Base-by-base conservation (phyloP, 169 alveolate species). In the Babesia caballi region DNA sequence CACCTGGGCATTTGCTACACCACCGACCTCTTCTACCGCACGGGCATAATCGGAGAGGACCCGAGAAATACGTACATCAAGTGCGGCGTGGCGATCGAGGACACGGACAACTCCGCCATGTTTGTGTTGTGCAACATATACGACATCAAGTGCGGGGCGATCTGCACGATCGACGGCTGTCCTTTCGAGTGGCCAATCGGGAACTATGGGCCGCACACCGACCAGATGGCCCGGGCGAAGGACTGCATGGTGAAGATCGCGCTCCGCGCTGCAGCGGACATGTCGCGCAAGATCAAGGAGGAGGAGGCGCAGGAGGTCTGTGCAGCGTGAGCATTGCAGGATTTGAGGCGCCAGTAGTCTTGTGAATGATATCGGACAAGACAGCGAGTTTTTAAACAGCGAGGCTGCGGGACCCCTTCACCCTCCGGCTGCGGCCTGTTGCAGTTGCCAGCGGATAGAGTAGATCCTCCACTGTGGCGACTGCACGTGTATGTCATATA, bases 1-100 rank as follows among this genome's bases (percentile, higher is more conserved):
- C 67, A 71, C 33, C 51, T 63, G 35, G 72, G 60, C 41, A 25
- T 57, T 17, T 44, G 54, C 57, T 40, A 57, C 56, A 35, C 69
- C 6, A 61, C 60, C 17, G 82, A 71, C 72, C 54, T 60, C 41
- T 71, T 58, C 70, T 71, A 71, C 38, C 72, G 69, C 53, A 56
- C 58, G 2, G 69, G 59, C 28, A 50, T 71, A 3, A 32, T 25
- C 19, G 50, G 65, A 32, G 33, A 27, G 33, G 58, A 60, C 41
- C 71, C 60, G n/a, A 42, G 57, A 15, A 57, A 44, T 32, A 36
- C 57, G 35, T 27, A 14, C 33, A 38, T 59, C 41, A 60, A 71
- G 63, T 33, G 57, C 60, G 61, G 46, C 14, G 72, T 71, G 19
- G 82, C 57, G 32, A 57, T 71, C 51, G 65, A 71, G 33, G 82